Evolutionary conservation across 805 yeast genomes (phyloP), one percentile per base, ranked within the genome.

Genomic region (Candida boleticola): DNA sequence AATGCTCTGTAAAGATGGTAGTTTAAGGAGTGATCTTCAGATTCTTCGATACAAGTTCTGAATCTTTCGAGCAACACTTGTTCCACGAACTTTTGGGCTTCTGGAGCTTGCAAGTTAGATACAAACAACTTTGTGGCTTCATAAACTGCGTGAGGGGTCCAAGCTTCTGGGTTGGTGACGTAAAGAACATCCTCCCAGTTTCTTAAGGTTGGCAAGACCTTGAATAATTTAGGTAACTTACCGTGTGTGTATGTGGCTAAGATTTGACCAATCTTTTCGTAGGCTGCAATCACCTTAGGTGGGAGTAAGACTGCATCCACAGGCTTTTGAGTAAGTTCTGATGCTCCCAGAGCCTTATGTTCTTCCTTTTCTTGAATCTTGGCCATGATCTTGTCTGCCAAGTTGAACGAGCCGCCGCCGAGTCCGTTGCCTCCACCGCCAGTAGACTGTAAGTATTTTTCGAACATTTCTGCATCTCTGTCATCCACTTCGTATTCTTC

Each of bases 151-250:
- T 90, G 92, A 14, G 97, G 90, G 14, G 98, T 86, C 99, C 99
- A 93, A 22, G 74, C 68, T 48, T 81, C 89, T 6, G 99, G 99
- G 52, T 89, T 81, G 1, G 98, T 90, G 31, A 93, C 97, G 58
- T 82, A 92, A 27, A 93, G 69, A 26, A 93, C 85, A 61, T 92
- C 98, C 61, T 89, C 89, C 99, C 99, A 93, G 66, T 92, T 92
- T 53, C 78, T 84, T 50, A 93, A 75, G 3, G 95, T 78, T 27
- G 99, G 99, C 42, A 95, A 77, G 39, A 93, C 95, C 60, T 93
- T 93, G 73, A 93, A 93, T 26, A 95, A 77, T 57, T 92, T 90
- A n/a, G 99, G 99, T 40, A 93, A 74, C 64, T 90, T 90, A 38
- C 99, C 99, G 56, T 93, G 96, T 30, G 90, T 85, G 80, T 95